Percentiles rank a stretch among this genome's conserved stretches.
Evolutionary conservation across 306 rosid species (phyloP).

Genomic region (Cyclanthera cordifolia): DNA sequence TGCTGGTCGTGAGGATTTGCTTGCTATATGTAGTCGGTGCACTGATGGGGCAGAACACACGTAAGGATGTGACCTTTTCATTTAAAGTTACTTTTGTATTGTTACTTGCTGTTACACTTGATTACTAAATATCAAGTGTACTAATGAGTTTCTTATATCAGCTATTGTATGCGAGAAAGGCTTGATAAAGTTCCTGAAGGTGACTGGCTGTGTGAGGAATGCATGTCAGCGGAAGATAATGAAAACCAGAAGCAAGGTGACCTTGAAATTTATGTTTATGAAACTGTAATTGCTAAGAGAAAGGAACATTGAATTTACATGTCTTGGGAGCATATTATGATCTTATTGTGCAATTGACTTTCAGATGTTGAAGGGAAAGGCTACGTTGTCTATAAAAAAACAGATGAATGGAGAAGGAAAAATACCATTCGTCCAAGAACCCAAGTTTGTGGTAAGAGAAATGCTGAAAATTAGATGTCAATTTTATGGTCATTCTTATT

Average conservation of each 20-base stretch:
- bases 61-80: slow-evolving; percentile 34
- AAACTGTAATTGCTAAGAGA: slow-evolving; percentile 2
- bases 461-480: slow-evolving; percentile 21
- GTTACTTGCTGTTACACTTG: slow-evolving; percentile 14
- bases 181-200: slow-evolving; percentile 63
- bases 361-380: slow-evolving; percentile 29
- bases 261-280: slow-evolving; percentile 16
- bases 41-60: slow-evolving; percentile 93
- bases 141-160: slow-evolving; percentile 17
- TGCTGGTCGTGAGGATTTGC: slow-evolving; percentile 78
- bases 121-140: slow-evolving; percentile 9
- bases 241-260: slow-evolving; percentile 56
- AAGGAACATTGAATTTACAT: neutral
- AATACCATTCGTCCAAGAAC: slow-evolving; percentile 27
- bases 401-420: slow-evolving; percentile 17
- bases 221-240: slow-evolving; percentile 46
- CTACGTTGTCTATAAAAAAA: neutral
- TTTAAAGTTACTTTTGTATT: slow-evolving; percentile 13
- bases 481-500: neutral
- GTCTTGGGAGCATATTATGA: neutral
- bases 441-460: slow-evolving; percentile 52
- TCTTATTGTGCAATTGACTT: slow-evolving; percentile 19
- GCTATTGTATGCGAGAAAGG: slow-evolving; percentile 89
- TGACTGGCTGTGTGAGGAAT: slow-evolving; percentile 89
- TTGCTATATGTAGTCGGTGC: slow-evolving; percentile 83